Evolutionary conservation across 208 protist species (phyloP).

Genomic region (Leishmania amazonensis): DNA sequence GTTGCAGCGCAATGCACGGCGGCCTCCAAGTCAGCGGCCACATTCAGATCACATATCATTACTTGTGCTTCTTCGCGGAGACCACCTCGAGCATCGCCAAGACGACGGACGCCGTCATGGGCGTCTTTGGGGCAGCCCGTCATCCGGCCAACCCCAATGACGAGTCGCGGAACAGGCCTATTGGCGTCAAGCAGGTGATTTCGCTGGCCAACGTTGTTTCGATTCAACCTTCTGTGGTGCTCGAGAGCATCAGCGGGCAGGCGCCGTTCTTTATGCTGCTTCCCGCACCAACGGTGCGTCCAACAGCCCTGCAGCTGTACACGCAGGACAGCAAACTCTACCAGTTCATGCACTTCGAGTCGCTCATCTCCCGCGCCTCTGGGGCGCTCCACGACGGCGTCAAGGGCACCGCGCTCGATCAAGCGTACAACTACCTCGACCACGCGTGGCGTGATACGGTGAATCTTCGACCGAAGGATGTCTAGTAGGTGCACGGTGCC

Average conservation of each 20-base stretch:
- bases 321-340: slow-evolving; percentile 50
- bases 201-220: slow-evolving; percentile 60
- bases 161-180: slow-evolving; percentile 9
- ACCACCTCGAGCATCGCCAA: slow-evolving; percentile 33
- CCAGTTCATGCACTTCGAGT: slow-evolving; percentile 83
- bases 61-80: slow-evolving; percentile 71
- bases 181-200: slow-evolving; percentile 59
- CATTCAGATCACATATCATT: slow-evolving; percentile 62
- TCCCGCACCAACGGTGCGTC: slow-evolving; percentile 60
- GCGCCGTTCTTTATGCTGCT: slow-evolving; percentile 72
- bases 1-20: slow-evolving; percentile 63
- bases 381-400: slow-evolving; percentile 39
- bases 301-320: slow-evolving; percentile 78
- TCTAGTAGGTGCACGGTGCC: slow-evolving; percentile 50
- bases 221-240: slow-evolving; percentile 60
- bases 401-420: slow-evolving; percentile 64
- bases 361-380: slow-evolving; percentile 44
- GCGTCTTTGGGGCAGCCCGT: slow-evolving; percentile 19
- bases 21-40: slow-evolving; percentile 46
- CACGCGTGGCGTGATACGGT: slow-evolving; percentile 78
- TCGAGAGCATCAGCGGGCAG: slow-evolving; percentile 51
- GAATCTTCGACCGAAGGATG: slow-evolving; percentile 60
- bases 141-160: slow-evolving; percentile 23
- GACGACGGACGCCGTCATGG: slow-evolving; percentile 40
- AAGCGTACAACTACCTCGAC: slow-evolving; percentile 86